Percentiles rank a stretch among this genome's conserved stretches.
These are phyloP conservation scores for Hibiscus tridactylites DNA, from an alignment of 345 rosid species.

Conservation along the genomic window DNA sequence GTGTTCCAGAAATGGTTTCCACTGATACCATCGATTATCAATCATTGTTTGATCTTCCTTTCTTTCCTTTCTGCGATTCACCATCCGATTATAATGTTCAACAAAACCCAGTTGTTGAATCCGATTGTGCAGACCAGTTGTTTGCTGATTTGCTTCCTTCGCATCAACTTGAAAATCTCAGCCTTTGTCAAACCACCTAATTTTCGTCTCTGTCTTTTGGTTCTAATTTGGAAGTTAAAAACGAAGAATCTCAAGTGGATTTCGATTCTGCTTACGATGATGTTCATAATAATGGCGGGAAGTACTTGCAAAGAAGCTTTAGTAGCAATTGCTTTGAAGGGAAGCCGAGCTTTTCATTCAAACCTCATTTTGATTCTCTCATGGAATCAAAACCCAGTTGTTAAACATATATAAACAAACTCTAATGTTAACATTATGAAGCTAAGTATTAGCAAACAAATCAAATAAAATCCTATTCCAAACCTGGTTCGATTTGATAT, in stretches of 20 bases:
- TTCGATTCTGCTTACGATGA: constrained; percentile 27
- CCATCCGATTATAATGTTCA: constrained; percentile 28
- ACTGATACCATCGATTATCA: constrained; percentile 27
- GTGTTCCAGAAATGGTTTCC: constrained; percentile 30
- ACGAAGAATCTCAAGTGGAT: constrained; percentile 31
- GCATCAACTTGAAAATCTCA: constrained; percentile 45
- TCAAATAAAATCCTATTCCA: neutral
- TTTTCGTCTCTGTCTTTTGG: constrained; percentile 12
- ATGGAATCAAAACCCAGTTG: constrained; percentile 35
- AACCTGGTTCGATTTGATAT: constrained; percentile 97
- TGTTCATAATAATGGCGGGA: constrained; percentile 35
- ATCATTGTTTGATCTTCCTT: constrained; percentile 29
- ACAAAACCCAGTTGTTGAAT: constrained; percentile 23
- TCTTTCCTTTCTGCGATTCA: constrained; percentile 27
- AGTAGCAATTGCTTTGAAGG: constrained; percentile 57
- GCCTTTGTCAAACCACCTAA: constrained; percentile 29
- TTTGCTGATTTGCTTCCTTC: constrained; percentile 28
- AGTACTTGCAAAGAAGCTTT: constrained; percentile 67
- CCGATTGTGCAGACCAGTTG: constrained; percentile 22
- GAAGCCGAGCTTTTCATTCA: constrained; percentile 32
- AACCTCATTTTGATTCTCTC: constrained; percentile 37
- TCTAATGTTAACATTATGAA: neutral
- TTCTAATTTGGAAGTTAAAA: constrained; percentile 36
- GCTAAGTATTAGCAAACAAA: neutral
- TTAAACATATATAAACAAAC: too few species aligned